Base-by-base conservation (phyloP, 164 flowering plant genomes). In the Dillenia turbinata region DNA sequence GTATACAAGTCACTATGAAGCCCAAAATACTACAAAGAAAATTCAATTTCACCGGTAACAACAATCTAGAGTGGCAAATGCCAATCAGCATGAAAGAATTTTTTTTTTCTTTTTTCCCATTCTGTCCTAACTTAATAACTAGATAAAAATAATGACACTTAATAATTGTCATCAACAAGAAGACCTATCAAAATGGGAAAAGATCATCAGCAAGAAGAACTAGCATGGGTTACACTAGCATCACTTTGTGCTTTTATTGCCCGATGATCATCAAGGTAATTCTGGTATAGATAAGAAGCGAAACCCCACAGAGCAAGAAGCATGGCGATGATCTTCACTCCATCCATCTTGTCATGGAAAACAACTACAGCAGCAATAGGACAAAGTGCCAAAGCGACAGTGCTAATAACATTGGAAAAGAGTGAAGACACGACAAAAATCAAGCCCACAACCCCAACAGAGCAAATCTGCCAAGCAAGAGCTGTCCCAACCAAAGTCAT, bases 281-380 rank as follows among this genome's bases (percentile, higher is more conserved):
- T 61, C 62, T 75, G 75, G 64, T 73, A 75, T 17, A 73, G 46
- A 52, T 75, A 78, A 43, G 77, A 75, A 52, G 54, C 24, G 50
- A 75, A 75, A 9, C 82, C 79, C 79, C 82, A 78, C 26, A 68
- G 13, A 13, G 77, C 71, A 62, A 78, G 46, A 65, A 73, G 57
- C 75, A 78, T 40, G 14, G 75, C 57, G 12, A 75, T 62, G 63
- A 73, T 67, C 73, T 78, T 78, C 60, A 70, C 71, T 44, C 70
- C 75, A 60, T 70, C 61, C 66, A 78, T 72, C 52, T 63, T 63
- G 62, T 78, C 82, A 49, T 73, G 73, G 57, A 78, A 68, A 60
- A 78, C 56, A 12, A 78, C 56, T n/a, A 75, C 77, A 26, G 79
- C 72, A 50, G 57, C 19, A 40, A 75, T n/a, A 5, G 82, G 79